Conservation (phyloP, 139 green algal genomes). For the Micromonas commoda region DNA sequence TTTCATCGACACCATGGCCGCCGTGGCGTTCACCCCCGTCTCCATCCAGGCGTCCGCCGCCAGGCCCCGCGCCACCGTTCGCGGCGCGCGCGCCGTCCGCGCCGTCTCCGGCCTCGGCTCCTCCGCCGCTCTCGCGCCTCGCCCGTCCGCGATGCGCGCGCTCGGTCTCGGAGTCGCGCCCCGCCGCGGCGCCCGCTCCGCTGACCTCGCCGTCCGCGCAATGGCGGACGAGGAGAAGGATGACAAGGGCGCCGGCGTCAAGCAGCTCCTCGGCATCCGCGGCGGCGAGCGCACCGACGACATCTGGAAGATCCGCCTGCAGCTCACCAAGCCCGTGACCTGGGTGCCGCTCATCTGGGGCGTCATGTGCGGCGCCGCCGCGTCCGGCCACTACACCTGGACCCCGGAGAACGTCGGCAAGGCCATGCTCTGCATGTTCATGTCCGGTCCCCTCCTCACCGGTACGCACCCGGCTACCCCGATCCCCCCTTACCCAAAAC, state of each 20-base stretch:
- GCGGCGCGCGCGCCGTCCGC: no score
- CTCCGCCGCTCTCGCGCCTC: no score
- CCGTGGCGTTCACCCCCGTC: no score
- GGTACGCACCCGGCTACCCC: no score
- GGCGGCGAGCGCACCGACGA: neutral
- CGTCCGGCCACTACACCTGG: constrained; percentile 55
- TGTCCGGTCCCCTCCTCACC: constrained; percentile 91
- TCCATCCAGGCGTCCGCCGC: no score
- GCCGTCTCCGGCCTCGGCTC: no score
- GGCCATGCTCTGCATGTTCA: constrained; percentile 82
- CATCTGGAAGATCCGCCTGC: constrained; percentile 93
- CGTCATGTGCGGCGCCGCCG: constrained; percentile 91
- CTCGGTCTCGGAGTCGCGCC: no score
- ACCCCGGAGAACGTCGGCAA: constrained; percentile 36
- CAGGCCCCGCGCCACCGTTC: no score
- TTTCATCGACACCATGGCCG: no score
- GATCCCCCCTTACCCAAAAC: no score
- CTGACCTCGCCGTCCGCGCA: neutral
- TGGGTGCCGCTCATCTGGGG: constrained; percentile 99
- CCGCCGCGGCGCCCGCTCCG: no score
- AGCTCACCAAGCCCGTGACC: constrained; percentile 98
- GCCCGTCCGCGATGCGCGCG: no score
- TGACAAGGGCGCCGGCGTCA: neutral
- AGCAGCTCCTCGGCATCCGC: constrained; percentile 3
- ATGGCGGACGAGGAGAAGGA: neutral